These are phyloP conservation scores for Ceratobasidium sp. DNA, from an alignment of 1,284 basidiomycete genomes.

Conservation along the genomic window DNA sequence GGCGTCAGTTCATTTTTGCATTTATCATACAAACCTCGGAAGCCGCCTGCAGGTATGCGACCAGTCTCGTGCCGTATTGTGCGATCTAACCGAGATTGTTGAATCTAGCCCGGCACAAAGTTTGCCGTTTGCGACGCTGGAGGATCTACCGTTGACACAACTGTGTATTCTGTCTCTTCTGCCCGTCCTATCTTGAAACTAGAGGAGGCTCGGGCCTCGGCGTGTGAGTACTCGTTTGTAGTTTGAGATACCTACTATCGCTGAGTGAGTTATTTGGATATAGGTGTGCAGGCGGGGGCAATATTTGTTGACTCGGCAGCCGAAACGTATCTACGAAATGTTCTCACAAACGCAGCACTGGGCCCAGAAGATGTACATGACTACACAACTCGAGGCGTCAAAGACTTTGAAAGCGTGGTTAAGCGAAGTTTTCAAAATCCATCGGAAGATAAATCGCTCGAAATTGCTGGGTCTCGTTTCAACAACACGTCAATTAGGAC, in stretches of 20 bases:
- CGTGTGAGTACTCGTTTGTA: conserved; percentile 6
- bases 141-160: conserved; percentile 46
- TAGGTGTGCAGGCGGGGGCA: conserved; percentile 44
- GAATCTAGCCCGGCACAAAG: conserved; percentile 25
- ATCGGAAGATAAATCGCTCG: conserved; percentile 16
- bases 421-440: conserved; percentile 25
- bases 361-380: conserved; percentile 14
- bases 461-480: conserved; percentile 29
- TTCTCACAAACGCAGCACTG: conserved; percentile 10
- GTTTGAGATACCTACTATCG: background rate
- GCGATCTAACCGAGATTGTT: background rate
- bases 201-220: conserved; percentile 37
- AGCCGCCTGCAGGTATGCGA: conserved; percentile 17
- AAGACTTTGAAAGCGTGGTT: conserved; percentile 32
- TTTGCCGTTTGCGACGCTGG: conserved; percentile 46
- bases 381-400: conserved; percentile 26
- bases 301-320: conserved; percentile 37
- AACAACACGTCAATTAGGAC: conserved; percentile 23
- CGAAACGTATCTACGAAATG: background rate
- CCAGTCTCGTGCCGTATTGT: background rate
- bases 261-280: background rate
- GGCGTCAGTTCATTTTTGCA: conserved; percentile 46
- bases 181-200: conserved; percentile 30
- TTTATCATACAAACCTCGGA: conserved; percentile 43
- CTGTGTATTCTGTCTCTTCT: conserved; percentile 38